These are phyloP conservation scores for Lentinula novae-zelandiae DNA, from an alignment of 1,284 basidiomycete species.

Conservation along the genomic window DNA sequence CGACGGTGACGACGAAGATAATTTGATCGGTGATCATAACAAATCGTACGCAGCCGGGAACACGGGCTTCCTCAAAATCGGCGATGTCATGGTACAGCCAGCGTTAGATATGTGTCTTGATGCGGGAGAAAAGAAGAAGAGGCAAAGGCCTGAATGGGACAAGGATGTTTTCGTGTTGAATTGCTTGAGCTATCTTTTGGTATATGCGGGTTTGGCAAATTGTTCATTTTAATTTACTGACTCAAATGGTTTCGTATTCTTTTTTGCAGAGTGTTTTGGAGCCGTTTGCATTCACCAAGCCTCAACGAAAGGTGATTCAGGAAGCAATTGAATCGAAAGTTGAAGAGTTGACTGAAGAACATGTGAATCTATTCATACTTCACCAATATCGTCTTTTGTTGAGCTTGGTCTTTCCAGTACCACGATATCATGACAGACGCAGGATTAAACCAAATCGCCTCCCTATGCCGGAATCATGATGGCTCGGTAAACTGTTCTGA, in stretches of 20 bases:
- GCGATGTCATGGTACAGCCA: slow-evolving; percentile 83
- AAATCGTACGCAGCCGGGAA: slow-evolving; percentile 16
- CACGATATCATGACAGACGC: slow-evolving; percentile 69
- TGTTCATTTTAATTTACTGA: not conserved
- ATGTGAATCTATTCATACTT: slow-evolving; percentile 51
- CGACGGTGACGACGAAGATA: not conserved
- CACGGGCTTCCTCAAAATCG: slow-evolving; percentile 64
- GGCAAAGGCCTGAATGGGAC: slow-evolving; percentile 65
- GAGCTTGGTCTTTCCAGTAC: slow-evolving; percentile 45
- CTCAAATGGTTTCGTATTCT: not conserved
- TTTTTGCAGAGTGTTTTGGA: slow-evolving; percentile 61
- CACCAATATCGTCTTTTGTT: not conserved
- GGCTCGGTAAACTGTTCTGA: slow-evolving; percentile 42
- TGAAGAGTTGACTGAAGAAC: slow-evolving; percentile 69
- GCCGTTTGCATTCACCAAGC: slow-evolving; percentile 67
- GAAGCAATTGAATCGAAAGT: slow-evolving; percentile 63
- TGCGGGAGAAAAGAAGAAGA: slow-evolving; percentile 65
- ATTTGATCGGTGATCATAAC: not conserved
- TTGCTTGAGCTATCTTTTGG: slow-evolving; percentile 77
- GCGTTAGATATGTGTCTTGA: slow-evolving; percentile 72
- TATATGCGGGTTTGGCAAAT: slow-evolving; percentile 26
- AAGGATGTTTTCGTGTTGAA: slow-evolving; percentile 80
- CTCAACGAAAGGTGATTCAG: slow-evolving; percentile 58
- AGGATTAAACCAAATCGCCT: slow-evolving; percentile 65
- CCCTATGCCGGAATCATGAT: slow-evolving; percentile 51